Evolutionary conservation across 495 filamentous ascomycete species (phyloP).

Genomic region (Neurospora cerealis): DNA sequence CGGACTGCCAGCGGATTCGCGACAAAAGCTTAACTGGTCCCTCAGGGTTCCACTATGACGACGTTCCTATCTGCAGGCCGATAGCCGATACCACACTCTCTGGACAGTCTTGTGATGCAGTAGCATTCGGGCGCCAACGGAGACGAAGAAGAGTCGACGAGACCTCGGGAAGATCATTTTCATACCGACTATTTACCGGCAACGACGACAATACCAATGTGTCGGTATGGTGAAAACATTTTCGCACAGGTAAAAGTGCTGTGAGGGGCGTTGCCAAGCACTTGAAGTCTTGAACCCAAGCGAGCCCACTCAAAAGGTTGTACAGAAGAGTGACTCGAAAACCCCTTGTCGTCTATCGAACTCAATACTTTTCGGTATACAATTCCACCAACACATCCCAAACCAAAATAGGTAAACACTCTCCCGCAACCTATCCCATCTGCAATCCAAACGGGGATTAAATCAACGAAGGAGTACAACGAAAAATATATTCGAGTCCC

Average conservation of each 20-base stretch:
- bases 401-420: background rate
- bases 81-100: background rate
- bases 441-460: background rate
- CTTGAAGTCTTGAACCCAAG: background rate
- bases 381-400: background rate
- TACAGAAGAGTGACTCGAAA: background rate
- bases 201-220: background rate
- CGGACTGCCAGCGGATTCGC: background rate
- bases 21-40: background rate
- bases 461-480: background rate
- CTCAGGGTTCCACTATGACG: background rate
- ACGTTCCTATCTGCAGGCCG: background rate
- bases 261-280: background rate
- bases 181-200: background rate
- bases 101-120: background rate
- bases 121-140: background rate
- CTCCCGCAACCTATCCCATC: background rate
- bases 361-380: background rate
- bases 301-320: background rate
- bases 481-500: slow-evolving; percentile 6
- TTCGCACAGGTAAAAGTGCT: background rate
- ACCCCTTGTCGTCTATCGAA: background rate
- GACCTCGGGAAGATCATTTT: background rate
- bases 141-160: background rate
- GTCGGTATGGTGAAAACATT: background rate